A percentile compares a stretch with the other conserved stretches of the same genome.
Evolutionary conservation across 2,329 filamentous ascomycete genomes (phyloP).

Genomic region (Coleophoma crateriformis): DNA sequence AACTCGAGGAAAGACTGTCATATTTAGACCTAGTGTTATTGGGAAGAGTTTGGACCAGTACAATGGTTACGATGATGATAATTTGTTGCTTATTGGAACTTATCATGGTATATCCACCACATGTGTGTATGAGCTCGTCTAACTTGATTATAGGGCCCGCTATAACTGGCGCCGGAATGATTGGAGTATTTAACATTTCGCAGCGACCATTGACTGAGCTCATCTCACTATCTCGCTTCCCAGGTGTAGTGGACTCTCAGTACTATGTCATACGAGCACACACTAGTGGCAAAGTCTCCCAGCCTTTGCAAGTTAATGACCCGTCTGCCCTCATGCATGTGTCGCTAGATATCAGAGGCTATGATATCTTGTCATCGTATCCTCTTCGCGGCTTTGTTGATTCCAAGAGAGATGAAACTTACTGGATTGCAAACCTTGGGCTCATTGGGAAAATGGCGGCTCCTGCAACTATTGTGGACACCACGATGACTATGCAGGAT

Average conservation of each 20-base stretch:
- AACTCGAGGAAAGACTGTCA: slow-evolving; percentile 65
- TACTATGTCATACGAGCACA: slow-evolving; percentile 73
- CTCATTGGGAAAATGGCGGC: slow-evolving; percentile 87
- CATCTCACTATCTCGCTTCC: slow-evolving; percentile 65
- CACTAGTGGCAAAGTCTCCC: slow-evolving; percentile 55
- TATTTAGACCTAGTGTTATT: slow-evolving; percentile 71
- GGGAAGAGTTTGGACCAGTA: slow-evolving; percentile 73
- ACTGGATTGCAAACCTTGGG: slow-evolving; percentile 66
- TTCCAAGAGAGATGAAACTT: slow-evolving; percentile 27
- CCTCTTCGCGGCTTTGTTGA: slow-evolving; percentile 54
- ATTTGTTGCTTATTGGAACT: slow-evolving; percentile 70
- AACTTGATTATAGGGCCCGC: slow-evolving; percentile 33
- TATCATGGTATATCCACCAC: slow-evolving; percentile 57
- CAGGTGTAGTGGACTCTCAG: slow-evolving; percentile 53
- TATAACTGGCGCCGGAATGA: slow-evolving; percentile 65
- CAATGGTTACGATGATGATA: slow-evolving; percentile 65
- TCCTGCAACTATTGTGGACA: slow-evolving; percentile 66
- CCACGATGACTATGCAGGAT: slow-evolving; percentile 49
- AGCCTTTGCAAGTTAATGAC: slow-evolving; percentile 38
- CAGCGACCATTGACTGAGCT: slow-evolving; percentile 59
- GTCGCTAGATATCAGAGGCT: slow-evolving; percentile 59
- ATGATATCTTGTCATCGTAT: slow-evolving; percentile 77
- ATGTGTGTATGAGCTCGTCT: not conserved
- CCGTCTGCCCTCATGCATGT: slow-evolving; percentile 51
- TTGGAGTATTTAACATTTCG: slow-evolving; percentile 82